These are phyloP conservation scores for Cladosporium austrohemisphaericum DNA, from an alignment of 2,329 filamentous ascomycete genomes.

Conservation along the genomic window DNA sequence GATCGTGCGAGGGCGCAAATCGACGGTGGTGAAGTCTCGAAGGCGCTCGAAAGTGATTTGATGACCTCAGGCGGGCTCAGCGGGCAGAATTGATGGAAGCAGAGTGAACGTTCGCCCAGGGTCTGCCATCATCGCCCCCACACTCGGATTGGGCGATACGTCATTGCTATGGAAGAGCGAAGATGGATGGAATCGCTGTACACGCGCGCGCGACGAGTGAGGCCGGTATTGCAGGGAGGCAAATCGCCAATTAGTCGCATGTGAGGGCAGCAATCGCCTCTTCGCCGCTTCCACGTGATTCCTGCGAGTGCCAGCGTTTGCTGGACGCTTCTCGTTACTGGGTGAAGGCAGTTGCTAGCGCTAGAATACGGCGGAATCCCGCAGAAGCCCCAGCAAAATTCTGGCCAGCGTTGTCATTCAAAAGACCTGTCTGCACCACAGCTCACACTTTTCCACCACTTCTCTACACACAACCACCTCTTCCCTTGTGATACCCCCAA, in stretches of 20 bases:
- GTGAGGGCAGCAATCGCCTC: not conserved
- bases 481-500: constrained; percentile 15
- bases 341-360: constrained; percentile 11
- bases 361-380: constrained; percentile 14
- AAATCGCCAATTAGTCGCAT: not conserved
- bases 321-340: constrained; percentile 14
- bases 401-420: constrained; percentile 3
- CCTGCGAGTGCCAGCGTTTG: constrained; percentile 4
- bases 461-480: constrained; percentile 5
- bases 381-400: constrained; percentile 16
- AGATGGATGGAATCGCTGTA: not conserved
- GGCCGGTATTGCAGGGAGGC: not conserved
- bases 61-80: constrained; percentile 9
- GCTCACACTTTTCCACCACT: constrained; percentile 10
- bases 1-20: constrained; percentile 6
- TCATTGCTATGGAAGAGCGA: not conserved
- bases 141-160: not conserved
- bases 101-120: not conserved
- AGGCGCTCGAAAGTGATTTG: constrained; percentile 3
- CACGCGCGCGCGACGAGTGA: not conserved
- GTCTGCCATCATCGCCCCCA: not conserved
- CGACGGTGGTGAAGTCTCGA: constrained; percentile 9
- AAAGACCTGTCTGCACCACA: constrained; percentile 12
- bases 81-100: too few relatives aligned
- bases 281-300: constrained; percentile 11